Evolutionary conservation across 441 rosid species (phyloP), one percentile per base, ranked within the genome.

Genomic region (Jatropha podagrica): DNA sequence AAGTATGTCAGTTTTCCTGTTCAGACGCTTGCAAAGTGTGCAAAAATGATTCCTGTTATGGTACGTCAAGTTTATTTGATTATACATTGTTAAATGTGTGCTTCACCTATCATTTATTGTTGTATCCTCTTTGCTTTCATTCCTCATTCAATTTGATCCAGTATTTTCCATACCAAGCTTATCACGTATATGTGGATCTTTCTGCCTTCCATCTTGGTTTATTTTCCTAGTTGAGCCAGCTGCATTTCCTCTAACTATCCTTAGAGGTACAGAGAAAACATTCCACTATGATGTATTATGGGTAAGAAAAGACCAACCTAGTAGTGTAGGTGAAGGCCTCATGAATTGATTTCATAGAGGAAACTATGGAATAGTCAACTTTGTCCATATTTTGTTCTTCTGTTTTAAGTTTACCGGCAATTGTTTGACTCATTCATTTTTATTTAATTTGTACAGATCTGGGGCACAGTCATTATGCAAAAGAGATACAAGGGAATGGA

Each of bases 1-100:
- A 94, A 94, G 81, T 92, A 92, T 85, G 97, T 92, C 74, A 94
- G 96, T 78, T 92, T 92, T 80, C 98, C 97, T 0, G 93, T 94
- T 75, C 97, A 94, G 84, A 92, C 96, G 20, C 90, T 92, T 74
- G 95, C 97, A 18, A 94, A 94, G 83, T 94, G 97, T 81, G 96
- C 96, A 61, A 94, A 94, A 83, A 92, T 94, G 98, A 94, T 94
- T 74, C 98, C 98, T 74, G 98, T 94, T 51, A 92, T 94, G 96
- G 98, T 92, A 80, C 80, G 92, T 74, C 79, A 11, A 74, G 44
- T 74, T 81, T 41, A 55, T n/a, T 40, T 59, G 44, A 54, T n/a
- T 15, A 23, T 11, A 1, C 23, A 14, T 37, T n/a, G 20, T 52
- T 38, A 2, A 49, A 20, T 54, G 10, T 4, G 48, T 11, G 17